A percentile compares a stretch with the other conserved stretches of the same genome.
Evolutionary conservation across 2,329 filamentous ascomycete species (phyloP).

Genomic region (Aspergillus arachidicola): DNA sequence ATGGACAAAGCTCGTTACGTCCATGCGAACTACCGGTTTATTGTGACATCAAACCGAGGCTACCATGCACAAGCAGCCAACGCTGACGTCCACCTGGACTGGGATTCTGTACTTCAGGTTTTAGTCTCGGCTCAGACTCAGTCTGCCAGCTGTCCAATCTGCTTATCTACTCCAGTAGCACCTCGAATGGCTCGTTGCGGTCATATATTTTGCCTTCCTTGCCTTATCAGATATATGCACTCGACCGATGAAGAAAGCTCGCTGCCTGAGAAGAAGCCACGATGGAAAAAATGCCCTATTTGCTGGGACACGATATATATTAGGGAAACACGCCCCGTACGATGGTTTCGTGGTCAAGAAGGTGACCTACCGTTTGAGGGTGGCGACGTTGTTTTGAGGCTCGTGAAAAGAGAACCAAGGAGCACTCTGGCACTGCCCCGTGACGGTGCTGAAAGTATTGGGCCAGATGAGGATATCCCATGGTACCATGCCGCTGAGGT

Average conservation of each 20-base stretch:
- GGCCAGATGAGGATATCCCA: constrained; percentile 74
- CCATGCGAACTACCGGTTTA: constrained; percentile 96
- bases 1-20: constrained; percentile 90
- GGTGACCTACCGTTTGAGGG: constrained; percentile 77
- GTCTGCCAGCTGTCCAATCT: constrained; percentile 87
- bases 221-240: constrained; percentile 94
- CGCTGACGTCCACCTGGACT: constrained; percentile 86
- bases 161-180: constrained; percentile 86
- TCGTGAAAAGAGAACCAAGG: constrained; percentile 77
- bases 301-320: constrained; percentile 93
- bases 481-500: constrained; percentile 96
- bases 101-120: constrained; percentile 87
- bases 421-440: constrained; percentile 86
- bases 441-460: constrained; percentile 73
- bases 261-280: constrained; percentile 66
- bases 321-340: constrained; percentile 84
- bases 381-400: constrained; percentile 82
- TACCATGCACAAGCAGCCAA: constrained; percentile 82
- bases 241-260: constrained; percentile 72
- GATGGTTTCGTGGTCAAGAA: constrained; percentile 90
- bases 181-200: constrained; percentile 97
- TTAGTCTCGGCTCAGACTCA: constrained; percentile 90
- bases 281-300: constrained; percentile 95
- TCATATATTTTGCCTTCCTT: constrained; percentile 94
- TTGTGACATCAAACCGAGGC: constrained; percentile 79